Percentiles rank a stretch among this genome's conserved stretches.
Conservation (phyloP, 441 rosid species). For the Syzygium syzygioides region DNA sequence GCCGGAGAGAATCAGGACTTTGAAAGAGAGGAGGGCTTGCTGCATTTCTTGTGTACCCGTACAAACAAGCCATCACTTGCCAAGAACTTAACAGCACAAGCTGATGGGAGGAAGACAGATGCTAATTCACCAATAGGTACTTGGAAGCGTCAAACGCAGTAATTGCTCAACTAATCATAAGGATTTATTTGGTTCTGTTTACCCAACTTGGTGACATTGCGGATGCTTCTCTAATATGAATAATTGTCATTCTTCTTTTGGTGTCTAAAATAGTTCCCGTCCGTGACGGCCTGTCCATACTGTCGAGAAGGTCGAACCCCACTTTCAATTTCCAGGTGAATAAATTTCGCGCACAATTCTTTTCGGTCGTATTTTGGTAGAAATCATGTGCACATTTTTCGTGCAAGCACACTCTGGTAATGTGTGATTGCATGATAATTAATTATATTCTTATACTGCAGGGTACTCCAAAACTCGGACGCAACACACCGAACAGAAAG, state of each 20-base stretch:
- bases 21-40: constrained; percentile 26
- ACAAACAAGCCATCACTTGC: constrained; percentile 14
- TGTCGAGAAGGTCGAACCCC: constrained; percentile 27
- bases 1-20: constrained; percentile 11
- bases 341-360: not conserved
- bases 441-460: constrained; percentile 16
- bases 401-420: not conserved
- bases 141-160: not conserved
- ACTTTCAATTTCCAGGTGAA: constrained; percentile 59
- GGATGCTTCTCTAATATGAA: not conserved
- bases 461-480: constrained; percentile 20
- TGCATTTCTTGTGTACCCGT: constrained; percentile 31
- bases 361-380: not conserved
- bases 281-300: constrained; percentile 28
- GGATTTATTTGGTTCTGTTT: not conserved
- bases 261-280: constrained; percentile 27
- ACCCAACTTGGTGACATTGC: not conserved
- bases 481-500: constrained; percentile 17
- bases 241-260: not conserved
- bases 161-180: not conserved
- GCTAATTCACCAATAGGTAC: constrained; percentile 25
- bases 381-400: not conserved
- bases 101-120: constrained; percentile 3
- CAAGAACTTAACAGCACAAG: constrained; percentile 1
- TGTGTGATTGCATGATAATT: not conserved